Percentiles rank a stretch among this genome's conserved stretches.
Evolutionary conservation across 192 early-diverging fungal genomes (phyloP).

Genomic region (Backusella morwellensis): DNA sequence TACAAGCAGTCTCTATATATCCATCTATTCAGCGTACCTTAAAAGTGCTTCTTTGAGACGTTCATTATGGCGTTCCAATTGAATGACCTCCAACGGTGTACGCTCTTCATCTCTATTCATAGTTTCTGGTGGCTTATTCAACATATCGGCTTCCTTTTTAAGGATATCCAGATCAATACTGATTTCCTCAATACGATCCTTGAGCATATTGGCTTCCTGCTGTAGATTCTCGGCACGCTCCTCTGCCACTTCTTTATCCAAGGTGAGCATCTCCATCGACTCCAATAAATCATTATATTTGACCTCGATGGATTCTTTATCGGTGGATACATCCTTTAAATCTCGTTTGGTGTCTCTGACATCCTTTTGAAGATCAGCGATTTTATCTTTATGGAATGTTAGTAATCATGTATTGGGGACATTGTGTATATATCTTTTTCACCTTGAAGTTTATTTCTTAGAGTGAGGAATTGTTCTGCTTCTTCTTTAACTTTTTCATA

Average conservation of each 20-base stretch:
- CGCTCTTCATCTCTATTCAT: constrained; percentile 28
- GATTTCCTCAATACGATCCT: constrained; percentile 80
- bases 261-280: constrained; percentile 75
- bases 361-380: constrained; percentile 72
- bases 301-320: constrained; percentile 65
- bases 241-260: constrained; percentile 92
- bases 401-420: too few relatives aligned
- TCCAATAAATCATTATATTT: constrained; percentile 73
- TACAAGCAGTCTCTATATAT: neutral
- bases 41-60: constrained; percentile 85
- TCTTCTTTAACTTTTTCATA: constrained; percentile 71
- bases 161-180: constrained; percentile 63
- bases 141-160: constrained; percentile 52
- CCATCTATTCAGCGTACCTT: constrained; percentile 36
- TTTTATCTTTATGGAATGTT: constrained; percentile 42
- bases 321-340: constrained; percentile 50
- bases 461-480: constrained; percentile 62
- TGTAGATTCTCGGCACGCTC: constrained; percentile 75
- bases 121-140: constrained; percentile 23
- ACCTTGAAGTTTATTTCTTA: constrained; percentile 64
- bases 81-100: constrained; percentile 54
- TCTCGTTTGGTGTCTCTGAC: constrained; percentile 56
- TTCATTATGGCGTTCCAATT: constrained; percentile 82
- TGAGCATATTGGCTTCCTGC: constrained; percentile 65
- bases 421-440: neutral